These are phyloP conservation scores for Berkeleyomyces rouxiae DNA, from an alignment of 2,329 filamentous ascomycete species.

Conservation along the genomic window DNA sequence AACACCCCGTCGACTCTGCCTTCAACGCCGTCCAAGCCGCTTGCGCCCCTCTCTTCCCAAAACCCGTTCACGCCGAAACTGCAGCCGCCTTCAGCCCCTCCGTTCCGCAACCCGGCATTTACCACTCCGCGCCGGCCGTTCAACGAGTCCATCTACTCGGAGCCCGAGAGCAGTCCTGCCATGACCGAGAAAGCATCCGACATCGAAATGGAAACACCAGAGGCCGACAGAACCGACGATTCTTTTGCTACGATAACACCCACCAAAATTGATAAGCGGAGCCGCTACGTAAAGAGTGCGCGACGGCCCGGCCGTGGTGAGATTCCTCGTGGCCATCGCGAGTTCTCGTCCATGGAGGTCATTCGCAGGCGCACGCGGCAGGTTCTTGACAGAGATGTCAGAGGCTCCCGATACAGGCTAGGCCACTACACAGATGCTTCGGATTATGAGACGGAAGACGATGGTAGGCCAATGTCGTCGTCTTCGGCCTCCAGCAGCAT, in stretches of 20 bases:
- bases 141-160: slow-evolving; percentile 36
- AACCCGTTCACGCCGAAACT: background rate
- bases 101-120: slow-evolving; percentile 48
- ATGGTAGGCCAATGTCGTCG: slow-evolving; percentile 11
- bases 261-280: slow-evolving; percentile 28
- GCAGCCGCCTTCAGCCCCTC: slow-evolving; percentile 24
- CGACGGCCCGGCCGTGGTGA: slow-evolving; percentile 45
- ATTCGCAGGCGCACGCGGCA: slow-evolving; percentile 39
- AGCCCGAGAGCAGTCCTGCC: slow-evolving; percentile 44
- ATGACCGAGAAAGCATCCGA: slow-evolving; percentile 39
- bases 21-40: slow-evolving; percentile 27
- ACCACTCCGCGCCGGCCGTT: slow-evolving; percentile 43
- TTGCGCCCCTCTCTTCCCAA: slow-evolving; percentile 18
- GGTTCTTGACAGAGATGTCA: slow-evolving; percentile 34
- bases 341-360: slow-evolving; percentile 26
- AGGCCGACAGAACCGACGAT: slow-evolving; percentile 11
- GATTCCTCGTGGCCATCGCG: slow-evolving; percentile 33
- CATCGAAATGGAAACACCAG: slow-evolving; percentile 22
- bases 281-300: slow-evolving; percentile 27
- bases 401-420: slow-evolving; percentile 29
- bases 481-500: slow-evolving; percentile 3
- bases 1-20: slow-evolving; percentile 16
- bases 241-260: slow-evolving; percentile 27
- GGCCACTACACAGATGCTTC: slow-evolving; percentile 23
- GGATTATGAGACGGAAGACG: slow-evolving; percentile 35